A percentile compares a stretch with the other conserved stretches of the same genome.
These are phyloP conservation scores for Penicillium argentinense DNA, from an alignment of 495 filamentous ascomycete genomes.

Conservation along the genomic window DNA sequence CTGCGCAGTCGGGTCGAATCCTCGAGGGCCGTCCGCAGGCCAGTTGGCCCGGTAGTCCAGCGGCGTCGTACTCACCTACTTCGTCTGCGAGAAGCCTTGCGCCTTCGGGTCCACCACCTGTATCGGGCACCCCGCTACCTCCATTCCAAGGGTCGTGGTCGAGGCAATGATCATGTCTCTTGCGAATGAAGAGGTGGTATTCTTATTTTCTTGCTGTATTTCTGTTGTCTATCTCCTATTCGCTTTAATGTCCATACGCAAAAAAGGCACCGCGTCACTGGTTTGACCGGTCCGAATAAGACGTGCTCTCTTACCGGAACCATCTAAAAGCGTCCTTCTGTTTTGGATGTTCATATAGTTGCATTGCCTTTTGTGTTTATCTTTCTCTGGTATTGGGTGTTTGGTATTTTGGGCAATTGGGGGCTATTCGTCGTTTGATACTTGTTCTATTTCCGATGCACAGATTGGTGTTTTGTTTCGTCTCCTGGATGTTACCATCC, in stretches of 20 bases:
- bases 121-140: conserved; percentile 20
- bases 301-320: too few relatives aligned
- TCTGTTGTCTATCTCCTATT: conserved; percentile 10
- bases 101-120: conserved; percentile 10
- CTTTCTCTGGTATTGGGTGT: too few relatives aligned
- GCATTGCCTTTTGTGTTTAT: too few relatives aligned
- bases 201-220: conserved; percentile 2
- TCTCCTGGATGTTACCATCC: neutral
- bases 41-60: conserved; percentile 24
- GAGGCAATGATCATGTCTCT: conserved; percentile 7
- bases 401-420: neutral
- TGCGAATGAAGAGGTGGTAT: neutral
- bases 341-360: too few relatives aligned
- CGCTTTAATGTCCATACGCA: conserved; percentile 3
- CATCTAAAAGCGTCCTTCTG: too few relatives aligned
- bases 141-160: conserved; percentile 26
- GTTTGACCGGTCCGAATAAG: too few relatives aligned
- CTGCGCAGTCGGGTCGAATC: conserved; percentile 4
- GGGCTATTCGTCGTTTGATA: neutral
- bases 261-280: conserved; percentile 19
- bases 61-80: conserved; percentile 16
- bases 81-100: conserved; percentile 5
- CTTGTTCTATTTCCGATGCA: neutral
- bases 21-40: conserved; percentile 15
- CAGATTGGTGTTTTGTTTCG: neutral